Percentiles rank a stretch among this genome's conserved stretches.
phyloP scores from a whole-genome alignment of 106 monocot genomes.

The Dioscorea alata region DNA sequence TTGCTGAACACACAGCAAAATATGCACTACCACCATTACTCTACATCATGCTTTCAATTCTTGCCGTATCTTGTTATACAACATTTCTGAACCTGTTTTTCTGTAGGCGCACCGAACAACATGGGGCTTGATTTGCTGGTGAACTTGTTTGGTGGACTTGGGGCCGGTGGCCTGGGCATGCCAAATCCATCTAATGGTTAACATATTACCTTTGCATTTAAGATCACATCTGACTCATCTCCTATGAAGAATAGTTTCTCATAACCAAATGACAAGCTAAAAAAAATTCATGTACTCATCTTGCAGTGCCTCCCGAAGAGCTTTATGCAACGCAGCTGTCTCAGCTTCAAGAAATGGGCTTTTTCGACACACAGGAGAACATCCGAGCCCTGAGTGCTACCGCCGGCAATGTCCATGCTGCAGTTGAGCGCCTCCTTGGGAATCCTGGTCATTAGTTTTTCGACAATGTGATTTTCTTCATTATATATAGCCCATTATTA shows the following conservation, averaged over 20 bases:
- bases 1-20: too few species aligned
- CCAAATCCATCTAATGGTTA: too few species aligned
- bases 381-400: constrained; percentile 79
- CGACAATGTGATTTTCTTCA: neutral
- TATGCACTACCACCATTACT: too few species aligned
- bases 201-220: too few species aligned
- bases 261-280: too few species aligned
- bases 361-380: constrained; percentile 92
- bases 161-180: neutral
- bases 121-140: constrained; percentile 62
- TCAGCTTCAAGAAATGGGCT: constrained; percentile 98
- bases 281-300: neutral
- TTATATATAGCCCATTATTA: too few species aligned
- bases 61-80: too few species aligned
- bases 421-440: constrained; percentile 83
- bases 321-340: constrained; percentile 82
- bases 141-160: constrained; percentile 50
- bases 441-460: constrained; percentile 57
- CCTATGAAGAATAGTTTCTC: too few species aligned
- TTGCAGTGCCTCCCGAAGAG: constrained; percentile 85
- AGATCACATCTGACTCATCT: too few species aligned
- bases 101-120: constrained; percentile 29
- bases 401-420: constrained; percentile 83
- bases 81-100: too few species aligned
- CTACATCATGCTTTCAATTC: too few species aligned